Evolutionary conservation across 164 flowering plant genomes (phyloP).

Genomic region (Chloranthus sessilifolius): DNA sequence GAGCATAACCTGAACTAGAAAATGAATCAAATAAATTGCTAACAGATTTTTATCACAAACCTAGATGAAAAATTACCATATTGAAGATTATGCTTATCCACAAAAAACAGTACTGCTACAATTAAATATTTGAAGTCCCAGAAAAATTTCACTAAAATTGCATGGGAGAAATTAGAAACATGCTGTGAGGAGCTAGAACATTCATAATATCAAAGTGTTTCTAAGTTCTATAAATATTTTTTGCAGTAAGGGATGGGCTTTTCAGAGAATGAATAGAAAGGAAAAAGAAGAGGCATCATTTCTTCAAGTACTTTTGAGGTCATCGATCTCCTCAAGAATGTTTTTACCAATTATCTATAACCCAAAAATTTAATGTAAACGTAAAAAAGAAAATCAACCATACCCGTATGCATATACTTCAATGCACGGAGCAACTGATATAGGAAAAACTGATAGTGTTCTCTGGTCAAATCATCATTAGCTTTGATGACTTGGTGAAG

Average conservation of each 20-base stretch:
- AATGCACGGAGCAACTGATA: constrained; percentile 80
- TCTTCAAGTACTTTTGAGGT: not conserved
- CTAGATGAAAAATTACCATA: no score
- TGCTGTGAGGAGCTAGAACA: no score
- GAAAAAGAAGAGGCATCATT: not conserved
- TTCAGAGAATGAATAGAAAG: not conserved
- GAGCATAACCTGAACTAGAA: no score
- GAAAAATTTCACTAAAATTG: no score
- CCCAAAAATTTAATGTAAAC: not conserved
- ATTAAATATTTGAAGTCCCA: no score
- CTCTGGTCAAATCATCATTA: constrained; percentile 76
- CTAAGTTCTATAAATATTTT: not conserved
- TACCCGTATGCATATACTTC: constrained; percentile 73
- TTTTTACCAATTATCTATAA: not conserved
- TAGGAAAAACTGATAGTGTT: constrained; percentile 73
- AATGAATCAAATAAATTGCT: no score
- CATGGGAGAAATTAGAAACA: no score
- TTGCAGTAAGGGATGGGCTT: not conserved
- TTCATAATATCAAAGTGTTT: not conserved
- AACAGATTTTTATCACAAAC: no score
- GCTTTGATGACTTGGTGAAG: constrained; percentile 86
- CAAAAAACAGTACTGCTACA: no score
- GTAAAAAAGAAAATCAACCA: not conserved
- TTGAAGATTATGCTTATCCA: no score
- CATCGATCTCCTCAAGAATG: not conserved